These are phyloP conservation scores for Pseudopithomyces chartarum DNA, from an alignment of 2,329 filamentous ascomycete genomes.

Conservation along the genomic window DNA sequence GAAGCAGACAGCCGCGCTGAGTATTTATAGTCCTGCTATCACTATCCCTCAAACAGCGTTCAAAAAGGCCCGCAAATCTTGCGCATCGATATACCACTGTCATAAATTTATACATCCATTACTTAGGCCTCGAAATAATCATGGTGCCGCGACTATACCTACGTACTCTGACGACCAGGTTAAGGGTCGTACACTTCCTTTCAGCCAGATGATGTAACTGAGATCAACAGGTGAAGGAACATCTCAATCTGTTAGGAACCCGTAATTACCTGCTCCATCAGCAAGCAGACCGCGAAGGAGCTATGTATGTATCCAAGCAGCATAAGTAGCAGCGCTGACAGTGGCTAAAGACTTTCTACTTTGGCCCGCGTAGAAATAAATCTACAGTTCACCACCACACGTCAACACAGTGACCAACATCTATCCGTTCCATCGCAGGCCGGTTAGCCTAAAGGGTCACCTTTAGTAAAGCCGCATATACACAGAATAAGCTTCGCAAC, in stretches of 20 bases:
- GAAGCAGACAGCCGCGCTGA: too few species aligned
- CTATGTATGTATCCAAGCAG: slow-evolving; percentile 63
- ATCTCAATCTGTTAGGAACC: slow-evolving; percentile 46
- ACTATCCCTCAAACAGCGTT: too few species aligned
- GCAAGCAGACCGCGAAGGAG: slow-evolving; percentile 57
- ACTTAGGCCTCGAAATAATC: neutral
- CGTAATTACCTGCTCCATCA: slow-evolving; percentile 50
- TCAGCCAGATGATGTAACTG: slow-evolving; percentile 48
- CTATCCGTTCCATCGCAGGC: slow-evolving; percentile 56
- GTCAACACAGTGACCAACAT: neutral
- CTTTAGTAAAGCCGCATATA: slow-evolving; percentile 55
- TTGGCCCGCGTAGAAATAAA: slow-evolving; percentile 54
- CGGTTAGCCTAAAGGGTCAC: slow-evolving; percentile 57
- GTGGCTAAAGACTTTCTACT: slow-evolving; percentile 55
- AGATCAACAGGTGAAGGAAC: slow-evolving; percentile 48
- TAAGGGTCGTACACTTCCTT: slow-evolving; percentile 40
- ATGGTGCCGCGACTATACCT: slow-evolving; percentile 37
- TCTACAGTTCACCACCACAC: neutral
- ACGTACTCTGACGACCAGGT: slow-evolving; percentile 27
- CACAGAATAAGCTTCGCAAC: slow-evolving; percentile 56
- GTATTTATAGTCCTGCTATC: too few species aligned
- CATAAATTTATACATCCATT: too few species aligned
- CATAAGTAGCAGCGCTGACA: slow-evolving; percentile 61
- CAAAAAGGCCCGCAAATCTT: too few species aligned
- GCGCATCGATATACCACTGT: too few species aligned